Evolutionary conservation across 2,329 filamentous ascomycete genomes (phyloP).

Genomic region (Ceratocystis huliohia): DNA sequence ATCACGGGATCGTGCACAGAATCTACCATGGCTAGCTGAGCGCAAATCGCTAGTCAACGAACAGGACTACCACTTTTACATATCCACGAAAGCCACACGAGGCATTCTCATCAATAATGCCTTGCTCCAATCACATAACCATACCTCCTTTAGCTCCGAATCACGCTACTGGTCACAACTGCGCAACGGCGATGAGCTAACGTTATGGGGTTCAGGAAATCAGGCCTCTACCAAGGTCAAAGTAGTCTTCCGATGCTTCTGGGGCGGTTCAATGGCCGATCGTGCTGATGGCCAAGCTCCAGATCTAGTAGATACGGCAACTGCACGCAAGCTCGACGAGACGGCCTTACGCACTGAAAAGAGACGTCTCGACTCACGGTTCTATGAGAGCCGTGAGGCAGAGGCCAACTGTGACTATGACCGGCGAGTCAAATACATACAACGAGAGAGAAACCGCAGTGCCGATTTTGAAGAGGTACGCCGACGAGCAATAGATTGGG

Average conservation of each 20-base stretch:
- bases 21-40: conserved; percentile 29
- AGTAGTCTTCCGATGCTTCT: conserved; percentile 42
- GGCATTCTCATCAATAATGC: conserved; percentile 68
- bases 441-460: conserved; percentile 38
- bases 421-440: conserved; percentile 32
- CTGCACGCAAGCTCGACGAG: conserved; percentile 37
- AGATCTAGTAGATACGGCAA: conserved; percentile 27
- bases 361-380: conserved; percentile 31
- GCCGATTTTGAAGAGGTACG: conserved; percentile 38
- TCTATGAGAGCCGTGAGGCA: conserved; percentile 32
- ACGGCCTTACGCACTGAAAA: conserved; percentile 36
- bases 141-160: conserved; percentile 40
- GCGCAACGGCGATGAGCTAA: conserved; percentile 63
- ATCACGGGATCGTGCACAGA: conserved; percentile 40
- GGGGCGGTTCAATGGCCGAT: conserved; percentile 40
- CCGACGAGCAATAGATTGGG: conserved; percentile 33
- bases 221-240: conserved; percentile 33
- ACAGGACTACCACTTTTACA: conserved; percentile 53
- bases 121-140: conserved; percentile 45
- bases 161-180: conserved; percentile 55
- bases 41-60: conserved; percentile 29
- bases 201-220: conserved; percentile 48
- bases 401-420: conserved; percentile 36
- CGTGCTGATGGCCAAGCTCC: conserved; percentile 8
- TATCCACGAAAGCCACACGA: conserved; percentile 64